Evolutionary conservation across 257 asterid species (phyloP).

Genomic region (Jacaranda mimosifolia): DNA sequence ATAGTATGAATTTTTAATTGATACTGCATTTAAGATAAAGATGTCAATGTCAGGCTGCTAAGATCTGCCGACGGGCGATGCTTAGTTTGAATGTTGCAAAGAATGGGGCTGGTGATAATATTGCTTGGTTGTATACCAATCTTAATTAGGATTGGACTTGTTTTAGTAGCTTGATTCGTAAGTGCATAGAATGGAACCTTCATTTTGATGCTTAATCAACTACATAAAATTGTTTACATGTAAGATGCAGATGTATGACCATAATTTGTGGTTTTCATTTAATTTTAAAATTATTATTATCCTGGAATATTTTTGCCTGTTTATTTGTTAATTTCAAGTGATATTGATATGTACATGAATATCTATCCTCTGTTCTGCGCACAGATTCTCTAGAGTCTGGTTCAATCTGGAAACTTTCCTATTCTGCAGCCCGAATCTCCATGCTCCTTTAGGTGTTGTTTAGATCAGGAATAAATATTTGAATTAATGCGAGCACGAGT

Average conservation of each 20-base stretch:
- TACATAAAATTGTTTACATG: neutral
- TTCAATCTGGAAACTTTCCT: conserved; percentile 3
- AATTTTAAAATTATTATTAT: neutral
- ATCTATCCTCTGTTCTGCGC: neutral
- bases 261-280: neutral
- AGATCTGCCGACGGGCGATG: neutral
- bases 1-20: neutral
- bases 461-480: neutral
- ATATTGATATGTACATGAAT: neutral
- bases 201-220: neutral
- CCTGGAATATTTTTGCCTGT: conserved; percentile 19
- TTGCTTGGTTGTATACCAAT: neutral
- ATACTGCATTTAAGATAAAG: conserved; percentile 8
- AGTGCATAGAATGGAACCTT: conserved; percentile 11
- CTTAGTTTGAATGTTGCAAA: conserved; percentile 7
- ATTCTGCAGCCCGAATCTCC: conserved; percentile 10
- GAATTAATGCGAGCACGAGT: neutral
- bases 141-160: conserved; percentile 13
- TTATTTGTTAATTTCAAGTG: conserved; percentile 1
- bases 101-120: neutral
- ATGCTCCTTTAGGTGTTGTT: conserved; percentile 11
- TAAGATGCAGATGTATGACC: neutral
- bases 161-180: neutral
- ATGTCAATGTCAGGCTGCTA: conserved; percentile 15
- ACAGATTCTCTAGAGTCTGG: neutral